Base-by-base conservation (phyloP, 257 asterid species). In the Solanum medicagineum region DNA sequence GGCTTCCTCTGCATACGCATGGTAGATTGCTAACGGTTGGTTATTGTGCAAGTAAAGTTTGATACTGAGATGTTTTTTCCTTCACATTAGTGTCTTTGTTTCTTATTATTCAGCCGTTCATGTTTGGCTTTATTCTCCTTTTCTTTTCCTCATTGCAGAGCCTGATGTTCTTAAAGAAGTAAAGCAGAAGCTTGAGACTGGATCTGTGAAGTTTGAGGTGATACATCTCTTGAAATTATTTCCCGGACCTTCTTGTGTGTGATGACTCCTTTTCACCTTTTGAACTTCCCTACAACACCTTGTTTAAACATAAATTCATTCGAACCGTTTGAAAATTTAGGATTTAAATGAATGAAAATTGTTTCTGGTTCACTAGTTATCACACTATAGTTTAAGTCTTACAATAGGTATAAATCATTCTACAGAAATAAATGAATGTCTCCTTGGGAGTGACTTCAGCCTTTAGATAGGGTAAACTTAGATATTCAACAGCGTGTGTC, bases 161-260 rank as follows among this genome's bases (percentile, higher is more conserved):
- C 99, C 98, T 84, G 99, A 95, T 85, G 95, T 96, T 85, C 97
- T 85, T 87, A 95, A 90, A 90, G 99, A 96, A 90, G 98, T 96
- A 91, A 96, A 95, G 91, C 95, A 91, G 91, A 96, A 95, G 88
- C 94, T 96, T 47, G 99, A 96, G 87, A 91, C 92, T 84, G 98
- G 98, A 86, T 89, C 97, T 0, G 97, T 95, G 65, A 96, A 96
- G 89, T 96, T 96, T 85, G 98, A 96, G 98, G 99, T 96, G 85
- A 42, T 68, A n/a, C 63, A 49, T 71, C 44, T 24, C 81, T 85
- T 83, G 68, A 53, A 49, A 59, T 68, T 26, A n/a, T 68, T 84
- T 49, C 59, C 70, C 53, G 42, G 24, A 71, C 51, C 32, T 32
- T 84, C 20, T 68, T 84, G 45, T 84, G 81, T 84, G 70, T 73